A percentile compares a stretch with the other conserved stretches of the same genome.
Conservation (phyloP, 352 stramenopile genomes). For the Phytophthora tubulina region DNA sequence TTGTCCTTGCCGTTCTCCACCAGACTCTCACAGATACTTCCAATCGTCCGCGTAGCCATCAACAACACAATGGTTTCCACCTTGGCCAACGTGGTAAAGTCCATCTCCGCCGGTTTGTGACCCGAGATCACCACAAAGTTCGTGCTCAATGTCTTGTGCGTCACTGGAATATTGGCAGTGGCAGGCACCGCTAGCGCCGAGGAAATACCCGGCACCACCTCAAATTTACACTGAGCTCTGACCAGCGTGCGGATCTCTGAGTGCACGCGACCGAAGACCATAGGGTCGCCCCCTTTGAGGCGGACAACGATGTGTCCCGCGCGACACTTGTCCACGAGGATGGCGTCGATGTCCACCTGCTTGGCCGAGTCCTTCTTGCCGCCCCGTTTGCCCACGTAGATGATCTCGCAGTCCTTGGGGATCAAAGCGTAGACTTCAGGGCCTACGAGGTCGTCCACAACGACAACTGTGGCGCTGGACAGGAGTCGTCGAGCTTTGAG, state of each 20-base stretch:
- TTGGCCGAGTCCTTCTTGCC: conserved; percentile 74
- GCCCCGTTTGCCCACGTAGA: conserved; percentile 78
- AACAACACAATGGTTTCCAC: conserved; percentile 68
- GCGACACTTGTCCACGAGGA: conserved; percentile 65
- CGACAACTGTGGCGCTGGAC: conserved; percentile 57
- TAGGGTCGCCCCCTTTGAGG: conserved; percentile 76
- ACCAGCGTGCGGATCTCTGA: conserved; percentile 73
- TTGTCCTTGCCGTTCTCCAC: conserved; percentile 47
- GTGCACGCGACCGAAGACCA: conserved; percentile 80
- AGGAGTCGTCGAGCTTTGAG: conserved; percentile 61
- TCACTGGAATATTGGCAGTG: conserved; percentile 71
- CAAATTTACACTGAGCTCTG: conserved; percentile 56
- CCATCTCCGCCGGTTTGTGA: conserved; percentile 76
- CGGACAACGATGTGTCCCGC: conserved; percentile 67
- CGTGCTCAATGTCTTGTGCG: conserved; percentile 73
- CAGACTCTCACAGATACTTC: conserved; percentile 52
- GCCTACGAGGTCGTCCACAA: conserved; percentile 77
- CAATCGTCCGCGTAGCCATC: conserved; percentile 69
- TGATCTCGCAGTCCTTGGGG: conserved; percentile 61
- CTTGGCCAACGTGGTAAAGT: conserved; percentile 58
- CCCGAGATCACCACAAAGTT: conserved; percentile 74
- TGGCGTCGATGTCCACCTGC: conserved; percentile 72
- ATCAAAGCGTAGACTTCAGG: conserved; percentile 65
- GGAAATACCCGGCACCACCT: conserved; percentile 76
- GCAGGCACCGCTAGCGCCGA: conserved; percentile 70